Percentiles rank a stretch among this genome's conserved stretches.
These are phyloP conservation scores for Termitomyces sp. DNA, from an alignment of 1,284 basidiomycete genomes.

Conservation along the genomic window DNA sequence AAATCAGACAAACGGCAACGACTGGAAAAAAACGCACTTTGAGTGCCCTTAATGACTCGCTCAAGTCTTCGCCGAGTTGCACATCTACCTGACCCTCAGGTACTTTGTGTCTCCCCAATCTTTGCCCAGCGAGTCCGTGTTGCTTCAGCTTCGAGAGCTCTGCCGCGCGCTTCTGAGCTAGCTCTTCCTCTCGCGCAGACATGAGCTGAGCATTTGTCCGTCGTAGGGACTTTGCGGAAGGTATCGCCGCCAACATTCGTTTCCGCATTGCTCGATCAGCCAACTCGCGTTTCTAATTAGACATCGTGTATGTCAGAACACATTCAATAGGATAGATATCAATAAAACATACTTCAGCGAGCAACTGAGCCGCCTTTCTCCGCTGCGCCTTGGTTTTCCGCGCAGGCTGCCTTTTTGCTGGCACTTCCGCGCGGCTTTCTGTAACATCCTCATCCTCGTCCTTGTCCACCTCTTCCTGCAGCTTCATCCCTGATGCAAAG, in stretches of 20 bases:
- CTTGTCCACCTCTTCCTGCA: constrained; percentile 38
- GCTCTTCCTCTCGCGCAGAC: constrained; percentile 39
- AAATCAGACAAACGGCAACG: constrained; percentile 1
- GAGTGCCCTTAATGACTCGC: constrained; percentile 79
- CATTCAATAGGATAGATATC: neutral
- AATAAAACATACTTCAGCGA: constrained; percentile 50
- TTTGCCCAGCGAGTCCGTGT: constrained; percentile 59
- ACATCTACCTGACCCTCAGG: constrained; percentile 71
- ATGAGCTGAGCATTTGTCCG: constrained; percentile 37
- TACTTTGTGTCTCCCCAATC: constrained; percentile 75
- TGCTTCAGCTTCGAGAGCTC: constrained; percentile 37
- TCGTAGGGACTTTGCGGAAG: constrained; percentile 48
- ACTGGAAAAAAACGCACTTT: constrained; percentile 52
- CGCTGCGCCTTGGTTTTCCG: constrained; percentile 76
- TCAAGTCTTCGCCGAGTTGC: constrained; percentile 89
- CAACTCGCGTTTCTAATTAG: constrained; percentile 56
- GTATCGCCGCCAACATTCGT: constrained; percentile 52
- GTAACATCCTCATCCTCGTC: constrained; percentile 35
- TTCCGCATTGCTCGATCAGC: constrained; percentile 54
- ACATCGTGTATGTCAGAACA: neutral
- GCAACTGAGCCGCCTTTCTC: constrained; percentile 52
- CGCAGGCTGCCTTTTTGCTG: constrained; percentile 36
- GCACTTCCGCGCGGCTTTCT: constrained; percentile 24
- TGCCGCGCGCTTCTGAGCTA: constrained; percentile 32
- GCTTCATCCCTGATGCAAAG: constrained; percentile 51